Evolutionary conservation across 257 asterid species (phyloP).

Genomic region (Cordia subcordata): DNA sequence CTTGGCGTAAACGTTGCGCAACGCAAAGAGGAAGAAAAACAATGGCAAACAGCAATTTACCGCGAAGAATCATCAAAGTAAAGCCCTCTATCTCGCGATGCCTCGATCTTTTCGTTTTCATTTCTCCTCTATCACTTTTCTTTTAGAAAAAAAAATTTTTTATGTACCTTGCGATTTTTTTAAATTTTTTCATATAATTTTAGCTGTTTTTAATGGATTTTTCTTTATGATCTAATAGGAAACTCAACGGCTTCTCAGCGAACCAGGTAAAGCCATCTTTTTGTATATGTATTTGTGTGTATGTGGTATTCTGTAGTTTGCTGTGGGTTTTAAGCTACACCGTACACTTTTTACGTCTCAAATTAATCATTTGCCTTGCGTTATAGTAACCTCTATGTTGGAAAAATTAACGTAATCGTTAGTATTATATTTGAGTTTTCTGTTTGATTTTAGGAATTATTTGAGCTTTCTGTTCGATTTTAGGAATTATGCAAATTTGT

Average conservation of each 20-base stretch:
- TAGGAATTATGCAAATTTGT: no score
- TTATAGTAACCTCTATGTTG: no score
- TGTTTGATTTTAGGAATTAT: no score
- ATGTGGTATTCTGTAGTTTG: not conserved
- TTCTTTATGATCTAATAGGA: constrained; percentile 42
- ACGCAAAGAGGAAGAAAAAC: not conserved
- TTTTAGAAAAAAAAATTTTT: not conserved
- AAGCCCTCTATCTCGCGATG: constrained; percentile 36
- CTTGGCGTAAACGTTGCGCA: not conserved
- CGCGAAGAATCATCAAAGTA: constrained; percentile 77
- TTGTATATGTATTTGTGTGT: no score
- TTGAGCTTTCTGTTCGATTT: no score
- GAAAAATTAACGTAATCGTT: no score
- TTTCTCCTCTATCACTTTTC: not conserved
- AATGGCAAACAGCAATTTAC: constrained; percentile 59
- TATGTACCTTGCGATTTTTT: not conserved
- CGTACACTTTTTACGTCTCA: no score
- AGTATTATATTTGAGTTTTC: no score
- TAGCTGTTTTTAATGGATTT: constrained; percentile 14
- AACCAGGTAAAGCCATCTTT: constrained; percentile 58
- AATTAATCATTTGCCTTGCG: no score
- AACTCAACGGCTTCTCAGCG: constrained; percentile 98
- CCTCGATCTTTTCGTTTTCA: not conserved
- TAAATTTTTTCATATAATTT: constrained; percentile 6
- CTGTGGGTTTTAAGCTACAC: not conserved